Evolutionary conservation across 768 basidiomycete species (phyloP), one percentile per base, ranked within the genome.

Genomic region (Russula ochroleuca): DNA sequence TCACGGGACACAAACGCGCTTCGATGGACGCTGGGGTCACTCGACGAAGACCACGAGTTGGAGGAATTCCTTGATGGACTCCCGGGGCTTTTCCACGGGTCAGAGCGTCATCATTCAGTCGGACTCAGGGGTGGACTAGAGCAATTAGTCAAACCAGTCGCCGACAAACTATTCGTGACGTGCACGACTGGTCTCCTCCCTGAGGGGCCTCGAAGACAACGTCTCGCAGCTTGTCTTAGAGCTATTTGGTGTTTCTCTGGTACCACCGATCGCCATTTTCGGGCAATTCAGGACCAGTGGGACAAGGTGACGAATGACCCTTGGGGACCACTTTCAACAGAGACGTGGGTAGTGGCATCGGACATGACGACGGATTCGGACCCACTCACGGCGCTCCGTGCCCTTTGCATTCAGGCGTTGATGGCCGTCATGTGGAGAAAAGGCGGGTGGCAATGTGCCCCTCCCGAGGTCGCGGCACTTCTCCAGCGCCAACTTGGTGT

Each of bases 31-130:
- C 47, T 64, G 19, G 35, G n/a, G 28, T 55, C 43, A 21, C 47
- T 64, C 13, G 59, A 62, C 38, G 53, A 64, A n/a, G 63, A 64
- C 37, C 21, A 60, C 35, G 63, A 64, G 19, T n/a, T 64, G 1
- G 60, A 65, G 43, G 52, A 55, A 11, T 62, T 65, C 45, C 64
- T 65, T 2, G 47, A 62, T 37, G 58, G 59, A 6, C 37, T 64
- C 7, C 63, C 63, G 3, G 60, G 60, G 5, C 33, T 63, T 19
- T 62, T 62, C 53, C 60, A 50, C 11, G 19, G 21, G 10, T 45
- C 35, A 14, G 9, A 43, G 25, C 28, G n/a, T 15, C 48, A 17
- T 15, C n/a, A 33, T 11, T 17, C 37, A 6, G 23, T 5, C 3
- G 43, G 17, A 9, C 57, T 63, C 57, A 56, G 25, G 28, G 25